Conservation (phyloP, 73 alveolate genomes). For the Paramecium bursaria region DNA sequence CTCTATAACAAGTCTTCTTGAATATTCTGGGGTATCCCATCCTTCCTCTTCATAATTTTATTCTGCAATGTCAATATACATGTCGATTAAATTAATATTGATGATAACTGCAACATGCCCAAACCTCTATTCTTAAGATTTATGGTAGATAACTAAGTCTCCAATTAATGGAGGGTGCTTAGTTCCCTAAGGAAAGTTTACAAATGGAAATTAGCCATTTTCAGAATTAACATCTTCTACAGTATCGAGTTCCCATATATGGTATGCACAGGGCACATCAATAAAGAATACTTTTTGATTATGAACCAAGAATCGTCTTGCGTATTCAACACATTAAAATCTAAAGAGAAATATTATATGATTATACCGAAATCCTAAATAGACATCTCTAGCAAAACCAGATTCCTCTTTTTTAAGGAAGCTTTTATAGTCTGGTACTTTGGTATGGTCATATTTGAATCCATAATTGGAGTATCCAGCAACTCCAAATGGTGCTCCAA, state of each 20-base stretch:
- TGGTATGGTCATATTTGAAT: background rate
- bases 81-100: constrained; percentile 27
- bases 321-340: constrained; percentile 56
- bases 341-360: background rate
- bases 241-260: constrained; percentile 26
- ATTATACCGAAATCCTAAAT: constrained; percentile 47
- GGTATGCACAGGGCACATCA: constrained; percentile 53
- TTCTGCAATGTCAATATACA: constrained; percentile 45
- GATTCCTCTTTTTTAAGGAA: constrained; percentile 43
- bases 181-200: constrained; percentile 37
- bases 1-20: constrained; percentile 20
- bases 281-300: background rate
- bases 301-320: constrained; percentile 14
- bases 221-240: constrained; percentile 37
- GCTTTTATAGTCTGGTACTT: constrained; percentile 15
- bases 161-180: constrained; percentile 32
- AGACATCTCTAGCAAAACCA: constrained; percentile 50
- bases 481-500: constrained; percentile 51
- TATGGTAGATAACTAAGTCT: constrained; percentile 18
- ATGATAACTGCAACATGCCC: constrained; percentile 51
- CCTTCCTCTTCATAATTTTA: constrained; percentile 53
- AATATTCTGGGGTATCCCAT: constrained; percentile 47
- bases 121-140: constrained; percentile 45
- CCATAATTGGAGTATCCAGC: constrained; percentile 23
- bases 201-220: constrained; percentile 42